Base-by-base conservation (phyloP, 495 filamentous ascomycete species). In the Daldinia loculata region DNA sequence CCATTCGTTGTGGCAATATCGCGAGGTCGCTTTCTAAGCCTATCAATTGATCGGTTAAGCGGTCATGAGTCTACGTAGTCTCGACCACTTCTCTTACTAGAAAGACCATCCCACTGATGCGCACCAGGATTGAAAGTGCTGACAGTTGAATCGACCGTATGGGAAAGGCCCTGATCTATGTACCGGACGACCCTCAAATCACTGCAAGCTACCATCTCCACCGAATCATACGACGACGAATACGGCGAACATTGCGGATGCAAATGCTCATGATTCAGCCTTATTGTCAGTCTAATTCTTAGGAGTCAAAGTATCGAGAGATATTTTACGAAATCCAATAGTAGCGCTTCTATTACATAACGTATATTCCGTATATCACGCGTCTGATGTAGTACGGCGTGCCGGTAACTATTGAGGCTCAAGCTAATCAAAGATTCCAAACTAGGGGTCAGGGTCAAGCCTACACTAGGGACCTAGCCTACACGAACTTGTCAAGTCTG, bases 81-180 rank as follows among this genome's bases (percentile, higher is more conserved):
- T 70, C 68, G 58, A 57, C 26, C 17, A 43, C 29, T 34, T 57
- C 56, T 39, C 56, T 32, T 39, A 48, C 63, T 63, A 41, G 32
- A 55, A 63, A 43, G 50, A 32, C 26, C 12, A 36, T 67, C 26
- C 69, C 69, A 64, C 69, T 60, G 69, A 72, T 72, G 53, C 27
- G 55, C 55, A 39, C 69, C 39, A 29, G 69, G 68, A 45, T 63
- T 38, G 26, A 55, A 38, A 72, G 48, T 66, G 63, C 63, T 67
- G 63, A 71, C 52, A 72, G 32, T 72, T 52, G 17, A 60, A 64
- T 58, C 58, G 34, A 19, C 26, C 32, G 8, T 29, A 17, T 62
- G 38, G 45, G 32, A 59, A 39, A 17, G 19, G 19, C 19, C 63
- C 57, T 66, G 59, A 67, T 52, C 22, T 52, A 67, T 52, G 11